These are phyloP conservation scores for Fragaria nilgerrensis DNA, from an alignment of 306 rosid genomes.

Conservation along the genomic window DNA sequence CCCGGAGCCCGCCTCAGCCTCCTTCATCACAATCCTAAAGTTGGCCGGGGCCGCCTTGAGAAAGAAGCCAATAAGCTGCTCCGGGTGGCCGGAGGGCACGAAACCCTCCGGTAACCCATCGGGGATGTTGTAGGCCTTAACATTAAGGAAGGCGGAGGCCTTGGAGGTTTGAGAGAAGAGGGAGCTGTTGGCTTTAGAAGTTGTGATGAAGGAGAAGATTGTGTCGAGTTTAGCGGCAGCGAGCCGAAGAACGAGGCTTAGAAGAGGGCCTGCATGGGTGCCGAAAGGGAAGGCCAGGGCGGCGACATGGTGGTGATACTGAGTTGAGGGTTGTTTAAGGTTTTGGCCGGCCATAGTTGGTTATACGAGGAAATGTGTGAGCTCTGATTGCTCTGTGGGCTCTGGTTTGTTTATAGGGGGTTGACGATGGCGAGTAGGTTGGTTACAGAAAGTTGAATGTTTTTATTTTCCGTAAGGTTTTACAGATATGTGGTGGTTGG, in stretches of 20 bases:
- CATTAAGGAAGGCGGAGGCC: background rate
- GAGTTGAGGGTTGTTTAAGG: background rate
- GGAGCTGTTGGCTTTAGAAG: conserved; percentile 29
- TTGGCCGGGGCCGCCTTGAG: conserved; percentile 38
- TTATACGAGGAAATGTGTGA: background rate
- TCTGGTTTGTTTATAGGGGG: background rate
- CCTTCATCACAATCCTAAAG: conserved; percentile 29
- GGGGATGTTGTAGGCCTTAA: conserved; percentile 35
- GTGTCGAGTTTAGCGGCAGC: conserved; percentile 34
- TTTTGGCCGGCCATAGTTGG: conserved; percentile 7
- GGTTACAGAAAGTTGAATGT: background rate
- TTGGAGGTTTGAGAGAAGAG: conserved; percentile 16
- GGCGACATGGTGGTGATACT: conserved; percentile 44
- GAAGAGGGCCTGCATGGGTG: conserved; percentile 60
- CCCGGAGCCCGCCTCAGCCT: conserved; percentile 35
- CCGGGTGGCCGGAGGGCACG: conserved; percentile 19
- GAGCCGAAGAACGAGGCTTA: conserved; percentile 37
- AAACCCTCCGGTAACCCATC: conserved; percentile 59
- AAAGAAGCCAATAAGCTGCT: conserved; percentile 35
- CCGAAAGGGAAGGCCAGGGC: conserved; percentile 75
- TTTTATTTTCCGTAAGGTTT: background rate
- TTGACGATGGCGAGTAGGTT: background rate
- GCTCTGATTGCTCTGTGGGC: background rate
- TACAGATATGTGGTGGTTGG: background rate
- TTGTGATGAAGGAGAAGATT: conserved; percentile 56